A percentile compares a stretch with the other conserved stretches of the same genome.
Conservation (phyloP, 2,329 filamentous ascomycete genomes). For the Corniculantispora saksenae region DNA sequence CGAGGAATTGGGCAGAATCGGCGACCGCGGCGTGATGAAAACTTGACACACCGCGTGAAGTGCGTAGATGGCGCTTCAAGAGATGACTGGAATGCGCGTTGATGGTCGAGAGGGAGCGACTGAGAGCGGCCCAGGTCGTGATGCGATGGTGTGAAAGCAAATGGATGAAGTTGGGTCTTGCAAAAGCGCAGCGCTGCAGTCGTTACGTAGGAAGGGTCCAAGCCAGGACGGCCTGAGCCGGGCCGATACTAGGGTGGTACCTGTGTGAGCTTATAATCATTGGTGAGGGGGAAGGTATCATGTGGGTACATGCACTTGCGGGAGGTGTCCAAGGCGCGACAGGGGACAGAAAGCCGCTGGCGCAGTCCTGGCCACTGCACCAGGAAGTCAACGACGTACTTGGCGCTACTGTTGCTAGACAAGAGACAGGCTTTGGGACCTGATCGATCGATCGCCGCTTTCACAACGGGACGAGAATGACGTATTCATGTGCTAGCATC, state of each 20-base stretch:
- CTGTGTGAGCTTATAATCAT: not conserved
- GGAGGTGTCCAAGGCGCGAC: not conserved
- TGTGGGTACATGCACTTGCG: not conserved
- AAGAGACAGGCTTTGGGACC: not conserved
- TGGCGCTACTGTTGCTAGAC: not conserved
- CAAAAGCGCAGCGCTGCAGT: not conserved
- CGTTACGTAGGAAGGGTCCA: slow-evolving; percentile 9
- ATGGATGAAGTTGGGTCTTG: slow-evolving; percentile 6
- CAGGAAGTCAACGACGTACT: not conserved
- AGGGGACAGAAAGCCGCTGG: not conserved
- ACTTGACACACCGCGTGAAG: not conserved
- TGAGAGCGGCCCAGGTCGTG: not conserved
- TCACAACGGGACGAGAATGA: not conserved
- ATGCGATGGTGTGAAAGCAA: not conserved
- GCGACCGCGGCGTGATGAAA: not conserved
- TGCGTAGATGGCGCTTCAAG: not conserved
- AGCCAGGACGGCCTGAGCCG: not conserved
- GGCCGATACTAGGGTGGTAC: not conserved
- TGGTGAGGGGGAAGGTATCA: not conserved
- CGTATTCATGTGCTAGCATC: not conserved
- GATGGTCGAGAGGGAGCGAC: slow-evolving; percentile 1
- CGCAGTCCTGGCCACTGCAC: not conserved
- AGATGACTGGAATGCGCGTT: not conserved
- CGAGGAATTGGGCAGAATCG: slow-evolving; percentile 4
- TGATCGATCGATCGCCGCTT: slow-evolving; percentile 4